Percentiles rank a stretch among this genome's conserved stretches.
Conservation (phyloP, 2,329 filamentous ascomycete genomes). For the Pezicula carpinea region DNA sequence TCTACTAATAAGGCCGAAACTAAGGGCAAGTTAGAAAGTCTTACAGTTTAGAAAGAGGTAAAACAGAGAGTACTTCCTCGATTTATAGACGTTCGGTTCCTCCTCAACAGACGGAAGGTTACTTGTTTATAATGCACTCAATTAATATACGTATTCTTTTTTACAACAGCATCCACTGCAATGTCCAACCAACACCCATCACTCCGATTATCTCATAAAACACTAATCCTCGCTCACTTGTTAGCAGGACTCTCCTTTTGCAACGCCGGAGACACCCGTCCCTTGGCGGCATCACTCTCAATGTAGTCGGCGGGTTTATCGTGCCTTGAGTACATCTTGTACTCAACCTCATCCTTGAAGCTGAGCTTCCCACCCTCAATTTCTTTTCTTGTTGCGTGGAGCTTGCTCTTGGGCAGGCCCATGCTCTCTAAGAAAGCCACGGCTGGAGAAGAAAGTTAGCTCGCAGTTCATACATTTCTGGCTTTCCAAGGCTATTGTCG, state of each 20-base stretch:
- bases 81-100: no score
- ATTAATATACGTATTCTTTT: no score
- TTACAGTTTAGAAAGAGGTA: no score
- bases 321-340: constrained; percentile 58
- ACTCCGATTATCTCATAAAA: not conserved
- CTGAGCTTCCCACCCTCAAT: constrained; percentile 57
- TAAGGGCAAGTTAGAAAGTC: no score
- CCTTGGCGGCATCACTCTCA: constrained; percentile 20
- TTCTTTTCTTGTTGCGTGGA: constrained; percentile 52
- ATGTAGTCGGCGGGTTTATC: constrained; percentile 41
- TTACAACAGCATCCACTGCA: no score
- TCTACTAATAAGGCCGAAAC: no score
- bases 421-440: constrained; percentile 59
- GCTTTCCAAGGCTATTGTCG: not conserved
- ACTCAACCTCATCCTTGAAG: constrained; percentile 52
- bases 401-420: constrained; percentile 58
- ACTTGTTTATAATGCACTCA: no score
- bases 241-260: constrained; percentile 14
- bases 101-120: no score
- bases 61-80: no score
- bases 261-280: constrained; percentile 10
- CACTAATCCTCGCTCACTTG: constrained; percentile 9
- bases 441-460: constrained; percentile 31
- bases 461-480: no score
- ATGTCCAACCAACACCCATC: no score